phyloP scores from a whole-genome alignment of 2,329 filamentous ascomycete genomes.

The Teratosphaeria destructans region DNA sequence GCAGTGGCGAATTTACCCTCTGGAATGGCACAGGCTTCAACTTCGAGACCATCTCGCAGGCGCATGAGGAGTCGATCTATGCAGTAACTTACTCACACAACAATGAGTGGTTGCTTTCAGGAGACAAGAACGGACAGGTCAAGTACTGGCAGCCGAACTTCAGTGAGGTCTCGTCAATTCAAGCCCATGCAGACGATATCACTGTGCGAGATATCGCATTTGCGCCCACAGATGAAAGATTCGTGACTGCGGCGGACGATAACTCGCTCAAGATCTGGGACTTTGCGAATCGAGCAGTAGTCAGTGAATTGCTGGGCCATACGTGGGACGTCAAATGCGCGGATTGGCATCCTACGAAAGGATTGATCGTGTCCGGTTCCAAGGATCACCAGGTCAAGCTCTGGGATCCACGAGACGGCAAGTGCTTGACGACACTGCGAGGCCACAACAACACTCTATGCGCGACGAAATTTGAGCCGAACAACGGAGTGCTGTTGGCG shows the following conservation, averaged over 20 bases:
- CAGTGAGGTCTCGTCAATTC: conserved; percentile 93
- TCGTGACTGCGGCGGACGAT: conserved; percentile 92
- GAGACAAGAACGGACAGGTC: conserved; percentile 86
- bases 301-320: conserved; percentile 80
- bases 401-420: conserved; percentile 80
- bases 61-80: conserved; percentile 80
- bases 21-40: conserved; percentile 99
- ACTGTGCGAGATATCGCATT: conserved; percentile 87
- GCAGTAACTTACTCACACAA: conserved; percentile 83
- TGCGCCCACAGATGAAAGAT: conserved; percentile 87
- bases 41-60: conserved; percentile 98
- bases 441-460: conserved; percentile 97
- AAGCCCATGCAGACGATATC: conserved; percentile 65
- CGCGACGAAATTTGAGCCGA: conserved; percentile 80
- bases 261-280: conserved; percentile 91
- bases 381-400: conserved; percentile 97
- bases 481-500: conserved; percentile 73
- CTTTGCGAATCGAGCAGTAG: conserved; percentile 75
- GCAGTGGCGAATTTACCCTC: conserved; percentile 92
- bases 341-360: conserved; percentile 95
- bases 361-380: conserved; percentile 85
- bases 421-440: conserved; percentile 85
- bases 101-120: conserved; percentile 93
- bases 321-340: conserved; percentile 96
- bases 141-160: conserved; percentile 99